Conservation (phyloP, 2,329 filamentous ascomycete genomes). For the Aurifilum marmelostoma region DNA sequence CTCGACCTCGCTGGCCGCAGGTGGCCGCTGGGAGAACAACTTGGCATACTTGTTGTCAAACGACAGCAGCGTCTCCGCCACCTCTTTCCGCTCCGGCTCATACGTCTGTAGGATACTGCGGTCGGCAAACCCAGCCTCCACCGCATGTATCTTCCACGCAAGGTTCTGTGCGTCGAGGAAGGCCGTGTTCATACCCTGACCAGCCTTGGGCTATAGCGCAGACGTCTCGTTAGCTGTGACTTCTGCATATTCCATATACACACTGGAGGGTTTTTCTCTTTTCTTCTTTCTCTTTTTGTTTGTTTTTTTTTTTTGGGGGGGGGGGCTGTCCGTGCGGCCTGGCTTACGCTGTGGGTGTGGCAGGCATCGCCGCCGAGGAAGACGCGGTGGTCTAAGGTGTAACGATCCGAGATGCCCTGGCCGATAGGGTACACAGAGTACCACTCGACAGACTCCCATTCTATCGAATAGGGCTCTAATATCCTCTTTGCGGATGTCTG, state of each 20-base stretch:
- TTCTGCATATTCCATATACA: not conserved
- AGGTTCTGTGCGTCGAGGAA: slow-evolving; percentile 85
- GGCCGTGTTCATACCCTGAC: slow-evolving; percentile 80
- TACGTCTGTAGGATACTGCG: slow-evolving; percentile 81
- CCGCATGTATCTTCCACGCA: slow-evolving; percentile 94
- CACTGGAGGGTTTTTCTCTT: no score
- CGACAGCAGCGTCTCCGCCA: slow-evolving; percentile 80
- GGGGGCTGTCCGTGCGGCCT: no score
- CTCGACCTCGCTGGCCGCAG: slow-evolving; percentile 72
- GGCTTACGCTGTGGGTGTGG: slow-evolving; percentile 72
- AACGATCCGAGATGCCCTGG: slow-evolving; percentile 71
- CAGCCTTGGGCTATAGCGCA: slow-evolving; percentile 66
- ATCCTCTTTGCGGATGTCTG: slow-evolving; percentile 68
- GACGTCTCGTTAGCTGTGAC: not conserved
- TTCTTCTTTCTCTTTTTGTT: no score
- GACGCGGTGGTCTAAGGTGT: slow-evolving; percentile 69
- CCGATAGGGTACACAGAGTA: slow-evolving; percentile 78
- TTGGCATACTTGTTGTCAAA: slow-evolving; percentile 92
- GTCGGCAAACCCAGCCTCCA: slow-evolving; percentile 79
- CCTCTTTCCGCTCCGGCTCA: slow-evolving; percentile 80
- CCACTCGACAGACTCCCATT: slow-evolving; percentile 72
- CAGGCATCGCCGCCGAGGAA: slow-evolving; percentile 80
- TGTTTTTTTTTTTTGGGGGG: no score
- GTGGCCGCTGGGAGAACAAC: slow-evolving; percentile 80
- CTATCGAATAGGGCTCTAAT: slow-evolving; percentile 67